Base-by-base conservation (phyloP, 805 yeast species). In the Yamadazyma paraphyllophila region DNA sequence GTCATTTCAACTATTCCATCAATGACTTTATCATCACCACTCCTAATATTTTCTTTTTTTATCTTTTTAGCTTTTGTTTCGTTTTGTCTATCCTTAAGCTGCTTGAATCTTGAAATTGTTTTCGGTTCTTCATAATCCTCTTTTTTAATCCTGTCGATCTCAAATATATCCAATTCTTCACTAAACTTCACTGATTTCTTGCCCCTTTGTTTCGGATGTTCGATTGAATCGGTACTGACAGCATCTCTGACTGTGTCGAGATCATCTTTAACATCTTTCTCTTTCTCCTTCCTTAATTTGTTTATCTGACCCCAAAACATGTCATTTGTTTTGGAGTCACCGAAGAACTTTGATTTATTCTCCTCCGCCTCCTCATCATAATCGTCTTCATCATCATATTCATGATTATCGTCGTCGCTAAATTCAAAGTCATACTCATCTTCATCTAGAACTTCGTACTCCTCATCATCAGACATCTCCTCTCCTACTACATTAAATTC, bases 111-210 rank as follows among this genome's bases (percentile, higher is more conserved):
- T 1, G 59, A 53, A 3, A 52, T 36, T 14, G 39, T 30, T 27
- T 33, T 40, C 8, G 51, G 44, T 12, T 58, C 59, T 12, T 63
- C 54, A 50, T 61, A 73, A 49, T 79, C 55, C 31, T 71, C 71
- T 26, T 71, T 73, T 56, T 83, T 79, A 2, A 81, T 67, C 51
- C 80, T 77, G 40, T 79, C 85, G 39, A 84, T 71, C 46, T 80
- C 81, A 49, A 81, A 82, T 9, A 85, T 75, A 37, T 81, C 78
- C 27, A 81, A 66, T 2, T 65, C 65, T 1, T 71, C 69, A 0
- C 82, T 71, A 63, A 83, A 84, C 13, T 73, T 61, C 8, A 84
- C 88, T 2, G 76, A 62, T 53, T 80, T 81, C 50, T 69, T 69
- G 4, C 36, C n/a, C 14, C 36, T 39, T 11, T 11, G n/a, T 2